Evolutionary conservation across 352 stramenopile species (phyloP).

Genomic region (Globisporangium barbulae): DNA sequence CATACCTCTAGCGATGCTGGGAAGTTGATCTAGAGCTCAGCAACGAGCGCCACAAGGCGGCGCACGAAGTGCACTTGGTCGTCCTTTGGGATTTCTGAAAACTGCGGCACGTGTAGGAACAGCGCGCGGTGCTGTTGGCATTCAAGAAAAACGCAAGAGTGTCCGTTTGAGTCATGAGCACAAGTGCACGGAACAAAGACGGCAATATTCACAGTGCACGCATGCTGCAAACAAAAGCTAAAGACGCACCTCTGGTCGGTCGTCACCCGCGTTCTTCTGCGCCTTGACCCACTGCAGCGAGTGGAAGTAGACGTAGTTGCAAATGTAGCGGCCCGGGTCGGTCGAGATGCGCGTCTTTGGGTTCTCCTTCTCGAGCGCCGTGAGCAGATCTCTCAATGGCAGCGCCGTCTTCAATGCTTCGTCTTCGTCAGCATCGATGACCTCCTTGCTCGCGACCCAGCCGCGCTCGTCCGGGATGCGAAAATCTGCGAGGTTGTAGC

Average conservation of each 20-base stretch:
- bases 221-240: not conserved
- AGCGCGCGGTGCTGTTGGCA: slow-evolving; percentile 46
- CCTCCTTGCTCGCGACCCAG: slow-evolving; percentile 49
- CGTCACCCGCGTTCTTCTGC: slow-evolving; percentile 29
- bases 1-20: not conserved
- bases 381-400: slow-evolving; percentile 57
- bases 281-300: slow-evolving; percentile 67
- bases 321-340: slow-evolving; percentile 81
- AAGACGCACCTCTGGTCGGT: slow-evolving; percentile 21
- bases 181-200: not conserved
- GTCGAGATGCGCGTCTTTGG: slow-evolving; percentile 49
- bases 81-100: slow-evolving; percentile 48
- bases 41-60: slow-evolving; percentile 51
- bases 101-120: slow-evolving; percentile 78
- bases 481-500: slow-evolving; percentile 83
- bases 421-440: slow-evolving; percentile 46
- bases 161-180: not conserved
- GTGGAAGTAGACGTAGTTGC: slow-evolving; percentile 84
- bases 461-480: slow-evolving; percentile 76
- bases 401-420: slow-evolving; percentile 47
- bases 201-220: not conserved
- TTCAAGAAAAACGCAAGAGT: not conserved
- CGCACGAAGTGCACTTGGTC: slow-evolving; percentile 63
- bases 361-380: slow-evolving; percentile 28
- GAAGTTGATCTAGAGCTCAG: slow-evolving; percentile 21